phyloP scores from a whole-genome alignment of 345 rosid genomes.

The Isatis tinctoria region DNA sequence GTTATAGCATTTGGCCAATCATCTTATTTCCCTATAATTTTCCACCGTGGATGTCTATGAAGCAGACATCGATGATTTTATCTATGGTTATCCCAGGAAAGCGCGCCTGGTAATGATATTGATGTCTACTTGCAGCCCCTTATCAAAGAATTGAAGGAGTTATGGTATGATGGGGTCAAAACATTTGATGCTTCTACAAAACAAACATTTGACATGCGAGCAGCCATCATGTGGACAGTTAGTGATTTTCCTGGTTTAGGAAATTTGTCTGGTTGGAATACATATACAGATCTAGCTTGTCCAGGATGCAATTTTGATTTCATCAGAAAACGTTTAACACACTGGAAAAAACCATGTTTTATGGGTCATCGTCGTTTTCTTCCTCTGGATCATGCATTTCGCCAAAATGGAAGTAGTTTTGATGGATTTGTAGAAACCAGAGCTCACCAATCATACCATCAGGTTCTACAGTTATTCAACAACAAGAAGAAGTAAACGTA shows the following conservation, averaged over 20 bases:
- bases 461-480: background rate
- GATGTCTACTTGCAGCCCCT: background rate
- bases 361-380: conserved; percentile 4
- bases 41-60: background rate
- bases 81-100: background rate
- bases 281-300: background rate
- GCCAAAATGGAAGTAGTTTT: too few relatives aligned
- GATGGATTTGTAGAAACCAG: too few relatives aligned
- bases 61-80: background rate
- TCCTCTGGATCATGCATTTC: background rate
- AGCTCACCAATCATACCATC: background rate
- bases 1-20: too few relatives aligned
- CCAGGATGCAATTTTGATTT: too few relatives aligned
- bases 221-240: background rate
- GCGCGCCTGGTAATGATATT: background rate
- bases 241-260: too few relatives aligned
- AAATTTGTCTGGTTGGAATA: too few relatives aligned
- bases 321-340: background rate
- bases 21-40: background rate
- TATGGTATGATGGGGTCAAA: background rate
- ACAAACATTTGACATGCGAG: background rate
- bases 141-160: background rate
- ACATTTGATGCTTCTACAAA: background rate
- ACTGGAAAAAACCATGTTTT: background rate
- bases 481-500: background rate